A percentile compares a stretch with the other conserved stretches of the same genome.
These are phyloP conservation scores for Vicia faba DNA, from an alignment of 306 rosid genomes.

Conservation along the genomic window DNA sequence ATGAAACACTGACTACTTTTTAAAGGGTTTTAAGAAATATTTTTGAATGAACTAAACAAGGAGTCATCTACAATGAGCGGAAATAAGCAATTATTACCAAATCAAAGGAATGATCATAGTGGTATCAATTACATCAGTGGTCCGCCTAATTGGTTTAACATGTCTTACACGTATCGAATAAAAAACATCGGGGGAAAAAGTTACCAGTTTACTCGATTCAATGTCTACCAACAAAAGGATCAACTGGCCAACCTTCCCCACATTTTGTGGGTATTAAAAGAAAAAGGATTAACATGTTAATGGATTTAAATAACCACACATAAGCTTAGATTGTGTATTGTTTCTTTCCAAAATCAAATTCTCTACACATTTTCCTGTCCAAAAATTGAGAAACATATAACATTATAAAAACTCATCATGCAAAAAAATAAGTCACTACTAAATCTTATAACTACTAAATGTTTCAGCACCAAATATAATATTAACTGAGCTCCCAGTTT, in stretches of 20 bases:
- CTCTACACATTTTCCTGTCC: not conserved
- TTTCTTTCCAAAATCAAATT: constrained; percentile 27
- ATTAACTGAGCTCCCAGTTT: constrained; percentile 12
- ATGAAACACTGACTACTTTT: constrained; percentile 3
- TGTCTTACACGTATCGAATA: not conserved
- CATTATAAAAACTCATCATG: not conserved
- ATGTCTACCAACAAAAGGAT: constrained; percentile 25
- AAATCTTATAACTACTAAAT: constrained; percentile 10
- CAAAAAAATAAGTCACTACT: constrained; percentile 3
- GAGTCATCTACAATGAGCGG: not conserved
- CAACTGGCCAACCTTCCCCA: not conserved
- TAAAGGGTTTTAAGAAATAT: not conserved
- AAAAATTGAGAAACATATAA: constrained; percentile 3
- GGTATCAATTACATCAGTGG: constrained; percentile 5
- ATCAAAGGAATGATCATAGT: constrained; percentile 14
- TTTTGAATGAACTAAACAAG: constrained; percentile 15
- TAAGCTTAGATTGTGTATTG: not conserved
- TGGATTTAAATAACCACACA: not conserved
- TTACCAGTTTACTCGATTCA: not conserved
- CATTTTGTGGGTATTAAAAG: not conserved
- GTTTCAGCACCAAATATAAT: not conserved
- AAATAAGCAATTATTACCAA: constrained; percentile 3
- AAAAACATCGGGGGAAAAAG: constrained; percentile 6
- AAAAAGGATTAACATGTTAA: not conserved
- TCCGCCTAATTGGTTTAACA: constrained; percentile 3